Evolutionary conservation across 805 yeast species (phyloP), one percentile per base, ranked within the genome.

Genomic region (Candida chauliodis): DNA sequence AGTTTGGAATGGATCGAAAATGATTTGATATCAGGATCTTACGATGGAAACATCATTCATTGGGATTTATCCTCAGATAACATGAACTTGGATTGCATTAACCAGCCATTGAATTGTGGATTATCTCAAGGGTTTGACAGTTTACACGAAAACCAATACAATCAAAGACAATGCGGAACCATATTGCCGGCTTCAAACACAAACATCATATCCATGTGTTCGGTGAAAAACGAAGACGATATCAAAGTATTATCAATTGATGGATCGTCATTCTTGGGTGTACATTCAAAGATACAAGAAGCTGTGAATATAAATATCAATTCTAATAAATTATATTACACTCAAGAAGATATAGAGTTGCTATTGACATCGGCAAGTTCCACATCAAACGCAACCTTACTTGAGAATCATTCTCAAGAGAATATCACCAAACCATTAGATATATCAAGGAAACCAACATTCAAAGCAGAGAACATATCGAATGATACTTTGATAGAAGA

Each of bases 1-100:
- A 60, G 78, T 16, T 49, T 86, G 26, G 76, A 78, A 43, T 86
- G 93, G 91, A 65, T 66, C 37, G 60, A 62, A 19, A 58, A 64
- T 16, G 78, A 76, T 51, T 44, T 82, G 21, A 75, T 77, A 49
- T 68, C 83, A 1, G 79, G 84, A 6, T 76, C 83, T 2, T 60
- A 66, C 34, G 88, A 83, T 50, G 89, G 89, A 3, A 74, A 70
- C 38, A 72, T 84, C n/a, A 66, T 80, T 8, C 78, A 78, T 42
- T 83, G 90, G 90, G 77, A 78, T 54, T 59, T 77, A 34, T 56
- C 70, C 7, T 51, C 59, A 13, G 18, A 48, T 31, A 14, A 47
- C 33, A 27, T 34, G 21, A 18, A 33, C 6, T 20, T 36, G 4
- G 13, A 25, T 11, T 13, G 9, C 3, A 43, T 34, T 17, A 9